phyloP scores from a whole-genome alignment of 306 rosid species.

The Acmispon strigosus region DNA sequence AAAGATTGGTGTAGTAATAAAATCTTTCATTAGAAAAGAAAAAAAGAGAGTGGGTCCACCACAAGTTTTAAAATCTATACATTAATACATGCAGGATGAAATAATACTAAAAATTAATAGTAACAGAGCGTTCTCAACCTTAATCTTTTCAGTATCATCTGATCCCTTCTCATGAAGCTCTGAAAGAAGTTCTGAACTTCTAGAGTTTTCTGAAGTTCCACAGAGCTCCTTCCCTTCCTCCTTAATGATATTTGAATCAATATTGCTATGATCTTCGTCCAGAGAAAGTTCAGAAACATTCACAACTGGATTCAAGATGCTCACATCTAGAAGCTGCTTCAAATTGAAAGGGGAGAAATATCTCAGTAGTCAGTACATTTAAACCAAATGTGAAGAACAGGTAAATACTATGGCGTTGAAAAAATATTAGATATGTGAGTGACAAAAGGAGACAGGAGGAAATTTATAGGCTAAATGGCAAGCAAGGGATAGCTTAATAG shows the following conservation, averaged over 20 bases:
- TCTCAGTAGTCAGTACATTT: conserved; percentile 8
- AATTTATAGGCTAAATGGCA: conserved; percentile 12
- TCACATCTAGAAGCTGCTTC: conserved; percentile 24
- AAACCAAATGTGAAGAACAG: conserved; percentile 2
- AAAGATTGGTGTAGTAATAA: background rate
- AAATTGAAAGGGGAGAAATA: background rate
- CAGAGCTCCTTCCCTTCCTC: conserved; percentile 26
- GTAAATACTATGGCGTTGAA: background rate
- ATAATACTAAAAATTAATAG: background rate
- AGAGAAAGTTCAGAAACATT: conserved; percentile 15
- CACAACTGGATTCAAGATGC: conserved; percentile 12
- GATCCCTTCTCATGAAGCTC: conserved; percentile 27
- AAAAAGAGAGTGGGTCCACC: background rate
- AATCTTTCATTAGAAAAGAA: background rate
- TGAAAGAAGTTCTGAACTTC: conserved; percentile 15
- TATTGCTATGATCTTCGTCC: conserved; percentile 1
- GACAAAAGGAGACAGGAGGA: background rate
- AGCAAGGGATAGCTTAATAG: background rate
- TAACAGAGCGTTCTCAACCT: conserved; percentile 31
- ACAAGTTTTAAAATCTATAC: background rate
- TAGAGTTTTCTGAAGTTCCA: conserved; percentile 23
- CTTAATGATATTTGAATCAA: conserved; percentile 18
- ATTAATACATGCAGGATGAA: conserved; percentile 6
- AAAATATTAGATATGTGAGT: background rate
- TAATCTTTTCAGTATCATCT: conserved; percentile 14